phyloP scores from a whole-genome alignment of 2,329 filamentous ascomycete genomes.

The Arachnomyces sp. region DNA sequence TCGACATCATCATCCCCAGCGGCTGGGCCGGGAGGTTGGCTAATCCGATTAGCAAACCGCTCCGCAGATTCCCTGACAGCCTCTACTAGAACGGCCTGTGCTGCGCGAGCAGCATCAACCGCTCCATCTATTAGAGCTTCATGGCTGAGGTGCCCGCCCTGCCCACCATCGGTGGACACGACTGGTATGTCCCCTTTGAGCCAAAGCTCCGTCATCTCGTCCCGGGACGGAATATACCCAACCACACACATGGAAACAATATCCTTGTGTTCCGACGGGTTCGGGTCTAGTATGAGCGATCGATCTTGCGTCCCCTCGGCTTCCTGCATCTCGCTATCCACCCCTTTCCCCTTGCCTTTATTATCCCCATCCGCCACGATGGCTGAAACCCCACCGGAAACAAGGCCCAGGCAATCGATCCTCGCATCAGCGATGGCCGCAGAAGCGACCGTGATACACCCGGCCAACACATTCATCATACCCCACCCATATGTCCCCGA shows the following conservation, averaged over 20 bases:
- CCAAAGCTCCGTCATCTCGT: constrained; percentile 94
- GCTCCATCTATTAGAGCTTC: constrained; percentile 55
- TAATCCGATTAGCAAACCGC: constrained; percentile 22
- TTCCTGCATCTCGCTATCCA: constrained; percentile 17
- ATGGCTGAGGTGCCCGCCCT: constrained; percentile 31
- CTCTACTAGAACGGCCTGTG: constrained; percentile 52
- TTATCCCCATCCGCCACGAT: constrained; percentile 47
- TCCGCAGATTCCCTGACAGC: constrained; percentile 52
- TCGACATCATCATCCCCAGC: constrained; percentile 16
- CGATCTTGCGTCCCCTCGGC: constrained; percentile 14
- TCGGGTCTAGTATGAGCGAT: constrained; percentile 62
- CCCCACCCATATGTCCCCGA: constrained; percentile 55
- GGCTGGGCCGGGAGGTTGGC: constrained; percentile 1
- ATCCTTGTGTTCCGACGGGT: constrained; percentile 67
- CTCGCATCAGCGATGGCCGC: constrained; percentile 89
- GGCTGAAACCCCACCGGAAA: constrained; percentile 82
- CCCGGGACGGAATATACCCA: constrained; percentile 74
- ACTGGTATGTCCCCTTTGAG: constrained; percentile 62
- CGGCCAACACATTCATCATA: constrained; percentile 81
- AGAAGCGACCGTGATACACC: constrained; percentile 87
- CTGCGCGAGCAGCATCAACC: constrained; percentile 53
- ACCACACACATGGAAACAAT: constrained; percentile 81
- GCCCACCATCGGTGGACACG: constrained; percentile 19
- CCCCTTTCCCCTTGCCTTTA: constrained; percentile 12
- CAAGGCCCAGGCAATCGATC: constrained; percentile 88